A percentile compares a stretch with the other conserved stretches of the same genome.
These are phyloP conservation scores for Phytophthora uliginosa DNA, from an alignment of 352 stramenopile species.

Conservation along the genomic window DNA sequence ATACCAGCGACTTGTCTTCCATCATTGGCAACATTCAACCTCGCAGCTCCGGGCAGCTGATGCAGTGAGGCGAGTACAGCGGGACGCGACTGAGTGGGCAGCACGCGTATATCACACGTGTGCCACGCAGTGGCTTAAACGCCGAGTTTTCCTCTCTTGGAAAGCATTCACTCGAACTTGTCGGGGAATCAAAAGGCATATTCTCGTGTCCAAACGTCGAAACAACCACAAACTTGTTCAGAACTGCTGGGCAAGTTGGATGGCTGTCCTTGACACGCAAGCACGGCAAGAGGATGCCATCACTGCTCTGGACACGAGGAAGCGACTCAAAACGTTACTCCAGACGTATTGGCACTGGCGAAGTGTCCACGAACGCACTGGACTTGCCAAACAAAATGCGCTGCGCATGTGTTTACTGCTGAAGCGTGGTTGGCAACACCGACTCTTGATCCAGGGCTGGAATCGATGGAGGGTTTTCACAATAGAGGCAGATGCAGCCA, in stretches of 20 bases:
- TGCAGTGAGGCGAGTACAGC: conserved; percentile 4
- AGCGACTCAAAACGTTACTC: conserved; percentile 1
- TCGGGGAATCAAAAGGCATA: conserved; percentile 4
- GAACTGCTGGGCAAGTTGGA: conserved; percentile 25
- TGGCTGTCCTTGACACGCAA: conserved; percentile 3
- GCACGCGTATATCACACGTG: conserved; percentile 17
- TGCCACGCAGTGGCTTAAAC: conserved; percentile 20
- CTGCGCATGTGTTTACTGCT: conserved; percentile 12
- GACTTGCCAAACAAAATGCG: conserved; percentile 14
- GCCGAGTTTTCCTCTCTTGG: conserved; percentile 20
- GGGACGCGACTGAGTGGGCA: conserved; percentile 23
- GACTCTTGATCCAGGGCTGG: conserved; percentile 10
- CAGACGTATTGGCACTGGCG: conserved; percentile 30
- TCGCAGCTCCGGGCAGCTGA: conserved; percentile 1
- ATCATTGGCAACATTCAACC: conserved; percentile 6
- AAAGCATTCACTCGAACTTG: conserved; percentile 6
- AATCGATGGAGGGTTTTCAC: conserved; percentile 22
- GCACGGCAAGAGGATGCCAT: conserved; percentile 4
- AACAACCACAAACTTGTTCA: conserved; percentile 13
- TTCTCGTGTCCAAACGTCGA: conserved; percentile 3
- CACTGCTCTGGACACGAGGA: background rate
- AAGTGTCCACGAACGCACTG: background rate
- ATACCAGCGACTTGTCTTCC: conserved; percentile 7
- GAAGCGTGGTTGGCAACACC: conserved; percentile 13
- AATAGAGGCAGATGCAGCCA: conserved; percentile 5